Evolutionary conservation across 2,329 filamentous ascomycete genomes (phyloP).

Genomic region (Amesomyces nigricolor): DNA sequence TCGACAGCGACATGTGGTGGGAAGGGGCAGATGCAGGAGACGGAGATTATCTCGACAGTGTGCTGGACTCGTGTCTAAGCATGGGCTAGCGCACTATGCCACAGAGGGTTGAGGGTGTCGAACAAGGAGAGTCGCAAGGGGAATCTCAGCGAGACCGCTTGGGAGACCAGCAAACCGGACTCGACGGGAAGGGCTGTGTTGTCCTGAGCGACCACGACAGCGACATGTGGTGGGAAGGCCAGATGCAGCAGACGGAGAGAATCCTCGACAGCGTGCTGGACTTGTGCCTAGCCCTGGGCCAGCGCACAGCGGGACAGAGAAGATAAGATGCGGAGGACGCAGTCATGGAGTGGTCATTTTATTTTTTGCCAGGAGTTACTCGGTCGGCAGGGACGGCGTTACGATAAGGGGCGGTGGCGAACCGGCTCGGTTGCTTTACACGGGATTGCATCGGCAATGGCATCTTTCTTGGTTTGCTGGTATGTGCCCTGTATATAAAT

Average conservation of each 20-base stretch:
- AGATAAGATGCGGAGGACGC: not conserved
- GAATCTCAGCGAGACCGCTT: too few relatives aligned
- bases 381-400: conserved; percentile 10
- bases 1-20: conserved; percentile 56
- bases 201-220: conserved; percentile 57
- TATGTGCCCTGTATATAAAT: conserved; percentile 15
- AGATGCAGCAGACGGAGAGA: conserved; percentile 44
- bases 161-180: too few relatives aligned
- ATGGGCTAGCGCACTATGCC: not conserved
- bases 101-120: too few relatives aligned
- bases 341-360: not conserved
- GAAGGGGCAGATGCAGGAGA: conserved; percentile 53
- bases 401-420: conserved; percentile 5
- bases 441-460: conserved; percentile 23
- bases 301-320: not conserved
- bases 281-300: conserved; percentile 31
- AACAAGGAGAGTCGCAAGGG: too few relatives aligned
- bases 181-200: conserved; percentile 42
- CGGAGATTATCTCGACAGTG: conserved; percentile 46
- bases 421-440: conserved; percentile 4
- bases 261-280: conserved; percentile 53
- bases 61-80: conserved; percentile 46
- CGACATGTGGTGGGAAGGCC: conserved; percentile 58
- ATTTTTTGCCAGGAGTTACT: conserved; percentile 6
- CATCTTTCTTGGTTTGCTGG: conserved; percentile 14